phyloP scores from a whole-genome alignment of 805 yeast genomes.

The Pichia membranifaciens region DNA sequence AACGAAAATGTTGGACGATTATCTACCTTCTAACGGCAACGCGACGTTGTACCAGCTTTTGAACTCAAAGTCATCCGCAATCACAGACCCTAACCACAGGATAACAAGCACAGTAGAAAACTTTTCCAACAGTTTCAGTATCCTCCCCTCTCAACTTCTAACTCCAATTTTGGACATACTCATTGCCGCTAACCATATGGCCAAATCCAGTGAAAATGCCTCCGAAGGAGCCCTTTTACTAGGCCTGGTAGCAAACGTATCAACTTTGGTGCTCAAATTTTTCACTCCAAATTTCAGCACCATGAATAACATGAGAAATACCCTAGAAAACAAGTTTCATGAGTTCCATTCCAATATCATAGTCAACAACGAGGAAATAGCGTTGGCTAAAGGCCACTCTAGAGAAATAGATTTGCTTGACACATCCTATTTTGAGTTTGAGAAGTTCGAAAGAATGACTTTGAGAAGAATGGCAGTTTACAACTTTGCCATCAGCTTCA shows the following conservation, averaged over 20 bases:
- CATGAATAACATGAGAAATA: conserved; percentile 67
- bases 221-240: conserved; percentile 75
- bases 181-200: conserved; percentile 72
- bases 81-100: conserved; percentile 76
- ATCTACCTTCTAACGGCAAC: conserved; percentile 62
- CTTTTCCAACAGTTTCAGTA: conserved; percentile 63
- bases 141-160: conserved; percentile 74
- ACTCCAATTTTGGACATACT: conserved; percentile 78
- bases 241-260: conserved; percentile 74
- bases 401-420: conserved; percentile 76
- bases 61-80: conserved; percentile 34
- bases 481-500: conserved; percentile 79
- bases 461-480: conserved; percentile 68
- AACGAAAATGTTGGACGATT: conserved; percentile 55
- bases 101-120: conserved; percentile 75
- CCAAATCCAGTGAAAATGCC: conserved; percentile 58
- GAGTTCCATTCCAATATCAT: conserved; percentile 78
- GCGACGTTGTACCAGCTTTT: conserved; percentile 71
- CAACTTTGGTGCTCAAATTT: conserved; percentile 65
- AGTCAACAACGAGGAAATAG: conserved; percentile 78
- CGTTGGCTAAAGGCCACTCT: conserved; percentile 72
- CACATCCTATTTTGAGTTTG: conserved; percentile 73
- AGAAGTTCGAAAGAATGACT: conserved; percentile 69
- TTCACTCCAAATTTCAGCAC: conserved; percentile 89
- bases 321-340: conserved; percentile 79